Base-by-base conservation (phyloP, 805 yeast genomes). In the Komagataella kurtzmanii region DNA sequence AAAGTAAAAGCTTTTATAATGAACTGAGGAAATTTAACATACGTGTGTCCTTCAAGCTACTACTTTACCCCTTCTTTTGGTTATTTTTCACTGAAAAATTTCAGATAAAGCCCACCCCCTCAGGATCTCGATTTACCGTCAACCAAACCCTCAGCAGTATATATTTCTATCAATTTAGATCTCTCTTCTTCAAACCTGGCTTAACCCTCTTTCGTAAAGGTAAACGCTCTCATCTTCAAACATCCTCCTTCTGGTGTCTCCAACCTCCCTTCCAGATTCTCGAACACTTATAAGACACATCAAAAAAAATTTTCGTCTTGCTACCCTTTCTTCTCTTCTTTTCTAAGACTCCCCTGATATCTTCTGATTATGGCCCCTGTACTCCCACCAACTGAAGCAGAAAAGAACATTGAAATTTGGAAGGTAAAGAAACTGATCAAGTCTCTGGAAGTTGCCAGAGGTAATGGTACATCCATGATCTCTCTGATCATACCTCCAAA, bases 391-490 rank as follows among this genome's bases (percentile, higher is more conserved):
- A 74, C 81, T 55, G 96, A 88, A 58, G 93, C 95, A 51, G 99
- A 93, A 67, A 89, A 87, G 74, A 91, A 90, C 74, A 91, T 93
- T 66, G 96, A 93, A 75, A 90, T 93, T 75, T 93, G 99, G 99
- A 93, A 93, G 81, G 83, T 93, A 77, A 91, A 90, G 77, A 93
- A 93, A 73, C 77, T 88, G 70, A 80, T 90, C 77, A 86, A 86
- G 70, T 80, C 85, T 54, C 77, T 93, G 60, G 93, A 93, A 66
- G 73, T 72, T 61, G 98, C 98, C 51, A 81, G 97, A 69, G 99
- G 99, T 69, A 93, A 91, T 67, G 99, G 99, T 70, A 93, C 99
- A 48, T 93, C 99, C 21, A 93, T 93, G 98, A 93, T 93, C 65
- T 89, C 97, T 24, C 76, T 93, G 66, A 87, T 93, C 61, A 88